Evolutionary conservation across 1,284 basidiomycete species (phyloP), one percentile per base, ranked within the genome.

Genomic region (Cryptococcus sp.): DNA sequence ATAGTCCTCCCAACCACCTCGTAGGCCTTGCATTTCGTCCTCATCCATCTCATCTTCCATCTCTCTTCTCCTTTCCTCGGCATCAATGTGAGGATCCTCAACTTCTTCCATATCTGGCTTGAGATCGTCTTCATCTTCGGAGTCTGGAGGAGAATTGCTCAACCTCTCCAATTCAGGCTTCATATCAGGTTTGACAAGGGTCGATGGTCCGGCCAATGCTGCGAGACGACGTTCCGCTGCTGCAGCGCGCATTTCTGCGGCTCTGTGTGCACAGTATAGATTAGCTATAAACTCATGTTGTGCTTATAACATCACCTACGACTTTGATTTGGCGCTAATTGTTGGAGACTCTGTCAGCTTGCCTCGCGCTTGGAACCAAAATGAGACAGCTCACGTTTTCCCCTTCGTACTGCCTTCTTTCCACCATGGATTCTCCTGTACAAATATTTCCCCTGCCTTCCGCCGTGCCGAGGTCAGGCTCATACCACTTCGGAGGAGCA

Each of bases 31-130:
- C 44, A 53, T 62, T 58, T 75, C 75, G 13, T 65, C 63, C 2
- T 69, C 66, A n/a, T 63, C 57, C 73, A 73, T 72, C 43, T 74
- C 73, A 7, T 58, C 57, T 41, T 75, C 74, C 64, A 75, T 70
- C 54, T 75, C 68, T 29, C 46, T 59, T 46, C 57, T 66, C 13
- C 73, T 56, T 22, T 68, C 66, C 39, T 67, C 65, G 0, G 61
- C 40, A 0, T 58, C 50, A 0, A 70, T 55, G 46, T 71, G 70
- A 0, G 73, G 75, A 59, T 77, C 75, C 0, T 47, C 52, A 3
- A 69, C 59, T 25, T 58, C 55, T 15, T 57, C 55, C 25, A 54
- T 29, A 16, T 59, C 54, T 8, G 39, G 41, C 8, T 44, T 22
- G n/a, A 19, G n/a, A n/a, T 44, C 41, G 29, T 60, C 59, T 46